Evolutionary conservation across 352 stramenopile species (phyloP), one percentile per base, ranked within the genome.

Genomic region (Globisporangium mamillatum): DNA sequence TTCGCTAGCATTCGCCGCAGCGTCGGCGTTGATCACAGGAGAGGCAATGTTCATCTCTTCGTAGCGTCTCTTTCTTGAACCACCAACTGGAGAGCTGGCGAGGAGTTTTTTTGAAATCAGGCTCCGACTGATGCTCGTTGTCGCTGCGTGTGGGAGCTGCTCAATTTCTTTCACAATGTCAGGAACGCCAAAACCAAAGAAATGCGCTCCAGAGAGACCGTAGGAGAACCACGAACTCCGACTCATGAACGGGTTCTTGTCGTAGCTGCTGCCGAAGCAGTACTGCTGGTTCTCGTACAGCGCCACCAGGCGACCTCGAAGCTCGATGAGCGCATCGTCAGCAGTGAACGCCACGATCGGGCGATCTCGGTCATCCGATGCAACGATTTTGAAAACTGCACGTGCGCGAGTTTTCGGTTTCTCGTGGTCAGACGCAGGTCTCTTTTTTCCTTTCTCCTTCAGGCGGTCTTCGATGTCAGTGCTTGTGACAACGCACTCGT

Each of bases 401-500:
- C 70, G 70, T 3, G 76, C 73, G 57, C 63, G 75, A 1, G 38
- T n/a, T 34, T 48, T 70, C 50, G 24, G 20, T 24, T 53, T 41
- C 18, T 59, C 18, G 9, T 52, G 36, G 10, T 38, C 25, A 14
- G 48, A 44, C 4, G 52, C 41, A 22, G 52, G 38, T 14, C 54
- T 70, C 52, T 8, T 34, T 60, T 65, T 64, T 16, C 36, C 36
- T 44, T 58, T 50, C 46, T 57, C 54, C 69, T 52, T 63, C 22
- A 50, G 52, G 8, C 76, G 83, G 12, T 80, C 82, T 65, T 89
- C 94, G 57, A 85, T 82, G 69, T 87, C 88, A 7, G 74, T 86
- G 60, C 80, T 95, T 22, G 90, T 88, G 53, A 98, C 84, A 12
- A 94, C 84, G 63, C 96, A 94, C 53, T 98, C 85, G 70, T 98